Conservation (phyloP, 441 rosid species). For the Gossypium schwendimanii region DNA sequence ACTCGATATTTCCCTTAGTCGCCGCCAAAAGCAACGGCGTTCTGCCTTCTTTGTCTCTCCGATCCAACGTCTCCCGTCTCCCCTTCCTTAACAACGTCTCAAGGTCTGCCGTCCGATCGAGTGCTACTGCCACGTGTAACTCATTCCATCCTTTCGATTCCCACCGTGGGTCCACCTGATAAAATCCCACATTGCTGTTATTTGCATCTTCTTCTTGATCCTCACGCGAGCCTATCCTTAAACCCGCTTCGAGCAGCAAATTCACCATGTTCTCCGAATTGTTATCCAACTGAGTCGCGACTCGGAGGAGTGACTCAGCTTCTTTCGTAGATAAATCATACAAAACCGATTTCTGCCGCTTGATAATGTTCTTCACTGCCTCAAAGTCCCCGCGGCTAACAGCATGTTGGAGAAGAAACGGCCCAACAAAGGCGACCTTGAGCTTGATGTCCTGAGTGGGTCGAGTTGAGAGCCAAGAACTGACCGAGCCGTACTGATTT, state of each 20-base stretch:
- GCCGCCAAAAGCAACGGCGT: conserved; percentile 39
- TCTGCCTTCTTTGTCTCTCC: conserved; percentile 34
- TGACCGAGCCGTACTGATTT: conserved; percentile 14
- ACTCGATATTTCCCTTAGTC: conserved; percentile 24
- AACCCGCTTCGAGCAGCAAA: conserved; percentile 37
- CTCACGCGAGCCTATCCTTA: conserved; percentile 15
- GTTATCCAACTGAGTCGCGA: conserved; percentile 27
- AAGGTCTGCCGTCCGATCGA: conserved; percentile 29
- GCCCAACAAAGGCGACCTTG: conserved; percentile 50
- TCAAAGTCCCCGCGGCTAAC: conserved; percentile 31
- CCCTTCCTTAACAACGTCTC: conserved; percentile 10
- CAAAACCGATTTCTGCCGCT: conserved; percentile 32
- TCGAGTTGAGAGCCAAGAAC: conserved; percentile 24
- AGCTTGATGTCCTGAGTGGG: conserved; percentile 39
- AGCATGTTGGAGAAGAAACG: conserved; percentile 43
- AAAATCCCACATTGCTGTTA: not conserved
- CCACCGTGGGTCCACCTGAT: conserved; percentile 12
- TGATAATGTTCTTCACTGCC: conserved; percentile 35
- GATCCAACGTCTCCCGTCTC: conserved; percentile 22
- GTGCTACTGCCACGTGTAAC: conserved; percentile 29
- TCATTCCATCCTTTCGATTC: conserved; percentile 33
- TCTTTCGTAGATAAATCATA: conserved; percentile 24
- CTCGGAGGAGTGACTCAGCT: conserved; percentile 33
- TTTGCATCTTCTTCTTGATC: not conserved
- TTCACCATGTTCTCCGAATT: conserved; percentile 35